Conservation (phyloP, 106 monocot genomes). For the Allium sativum region DNA sequence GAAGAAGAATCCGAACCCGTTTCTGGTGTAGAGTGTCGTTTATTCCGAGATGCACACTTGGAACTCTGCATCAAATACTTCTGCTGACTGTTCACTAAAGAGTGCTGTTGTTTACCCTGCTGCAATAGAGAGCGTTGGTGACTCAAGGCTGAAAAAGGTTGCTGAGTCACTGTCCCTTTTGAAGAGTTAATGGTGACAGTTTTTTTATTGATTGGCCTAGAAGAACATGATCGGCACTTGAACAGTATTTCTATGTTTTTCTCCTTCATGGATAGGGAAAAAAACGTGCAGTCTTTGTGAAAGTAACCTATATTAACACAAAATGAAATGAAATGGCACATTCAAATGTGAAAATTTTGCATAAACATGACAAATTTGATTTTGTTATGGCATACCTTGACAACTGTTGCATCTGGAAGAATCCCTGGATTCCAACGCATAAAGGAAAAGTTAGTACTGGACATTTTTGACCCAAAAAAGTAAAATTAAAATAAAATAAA, state of each 20-base stretch:
- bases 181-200: slow-evolving; percentile 1
- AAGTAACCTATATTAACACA: slow-evolving; percentile 39
- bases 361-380: not conserved
- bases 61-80: not conserved
- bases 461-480: not conserved
- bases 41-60: slow-evolving; percentile 8
- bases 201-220: slow-evolving; percentile 12
- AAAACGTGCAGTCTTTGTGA: slow-evolving; percentile 47
- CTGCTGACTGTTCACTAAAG: not conserved
- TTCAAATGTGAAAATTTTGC: not conserved
- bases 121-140: not conserved
- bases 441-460: not conserved
- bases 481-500: slow-evolving; percentile 1
- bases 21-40: not conserved
- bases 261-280: slow-evolving; percentile 13
- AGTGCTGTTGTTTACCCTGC: slow-evolving; percentile 1
- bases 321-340: not conserved
- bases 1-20: no score
- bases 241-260: slow-evolving; percentile 11
- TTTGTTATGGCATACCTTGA: slow-evolving; percentile 38
- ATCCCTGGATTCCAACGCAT: slow-evolving; percentile 29
- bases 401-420: slow-evolving; percentile 55
- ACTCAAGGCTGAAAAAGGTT: slow-evolving; percentile 9
- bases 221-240: slow-evolving; percentile 46
- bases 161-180: not conserved